Evolutionary conservation across 176 grass and related monocot species (phyloP), one percentile per base, ranked within the genome.

Genomic region (Elymus sibiricus): DNA sequence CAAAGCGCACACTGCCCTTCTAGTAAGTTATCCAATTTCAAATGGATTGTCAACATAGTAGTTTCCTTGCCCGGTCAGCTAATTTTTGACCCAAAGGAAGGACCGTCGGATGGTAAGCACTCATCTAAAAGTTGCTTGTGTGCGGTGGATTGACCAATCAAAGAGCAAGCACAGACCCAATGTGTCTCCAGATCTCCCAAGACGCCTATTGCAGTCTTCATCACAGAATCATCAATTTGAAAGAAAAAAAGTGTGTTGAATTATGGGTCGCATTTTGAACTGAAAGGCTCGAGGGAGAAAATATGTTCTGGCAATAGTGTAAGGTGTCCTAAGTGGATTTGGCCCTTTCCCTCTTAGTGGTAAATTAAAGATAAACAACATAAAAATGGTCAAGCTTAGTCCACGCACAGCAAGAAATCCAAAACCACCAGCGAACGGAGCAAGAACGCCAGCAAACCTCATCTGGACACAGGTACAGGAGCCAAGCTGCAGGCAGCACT

Each of bases 51-150:
- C n/a, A n/a, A n/a, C n/a, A n/a, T n/a, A n/a, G n/a, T n/a, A n/a
- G n/a, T n/a, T n/a, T n/a, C 89, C 90, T 91, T 15, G 91, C 91
- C 94, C 94, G 93, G 67, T 93, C 91, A 25, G 94, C 94, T 62
- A 91, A 93, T 74, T 93, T 83, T 90, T 96, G 60, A 96, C 74
- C 86, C 5, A n/a, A 38, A 38, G 37, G 80, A 80, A 44, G 86
- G 86, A 82, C 90, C 91, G 81, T 96, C 94, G 7, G 91, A 96
- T 62, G 85, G 74, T 80, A 96, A 91, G 84, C 94, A 93, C 63
- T 96, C 94, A 27, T 91, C 94, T 56, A 96, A 89, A 80, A 96
- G 87, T 59, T 86, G 81, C 90, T 91, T 85, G 87, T 87, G 87
- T 17, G 89, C 90, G 13, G 87, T 58, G 26, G 91, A 91, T 71